Conservation (phyloP, 352 stramenopile genomes). For the Pythium angustatum region DNA sequence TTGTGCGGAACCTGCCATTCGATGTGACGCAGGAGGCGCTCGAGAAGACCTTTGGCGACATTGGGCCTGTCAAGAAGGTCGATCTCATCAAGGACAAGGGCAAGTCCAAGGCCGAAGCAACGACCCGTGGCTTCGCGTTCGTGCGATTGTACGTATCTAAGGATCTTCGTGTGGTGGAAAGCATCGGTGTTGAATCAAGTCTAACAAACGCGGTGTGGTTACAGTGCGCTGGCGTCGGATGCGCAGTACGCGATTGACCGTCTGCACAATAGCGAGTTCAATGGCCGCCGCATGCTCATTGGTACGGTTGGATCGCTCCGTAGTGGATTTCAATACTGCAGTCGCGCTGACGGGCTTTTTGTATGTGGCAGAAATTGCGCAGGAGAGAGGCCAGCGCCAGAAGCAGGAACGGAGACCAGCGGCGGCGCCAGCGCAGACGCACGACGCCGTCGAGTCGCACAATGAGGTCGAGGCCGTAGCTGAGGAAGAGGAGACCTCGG, state of each 20-base stretch:
- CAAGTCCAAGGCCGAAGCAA: slow-evolving; percentile 76
- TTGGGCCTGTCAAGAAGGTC: slow-evolving; percentile 84
- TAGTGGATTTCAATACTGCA: too few relatives aligned
- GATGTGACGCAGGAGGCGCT: slow-evolving; percentile 84
- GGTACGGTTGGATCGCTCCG: slow-evolving; percentile 40
- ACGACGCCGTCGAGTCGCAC: slow-evolving; percentile 22
- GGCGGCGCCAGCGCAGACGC: slow-evolving; percentile 2
- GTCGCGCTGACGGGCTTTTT: not conserved
- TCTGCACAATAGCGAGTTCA: slow-evolving; percentile 73
- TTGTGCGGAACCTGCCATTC: slow-evolving; percentile 87
- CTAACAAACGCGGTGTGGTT: slow-evolving; percentile 5
- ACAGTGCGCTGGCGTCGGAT: slow-evolving; percentile 72
- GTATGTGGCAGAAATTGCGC: slow-evolving; percentile 52
- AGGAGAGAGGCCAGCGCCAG: slow-evolving; percentile 53
- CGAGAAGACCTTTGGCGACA: slow-evolving; percentile 79
- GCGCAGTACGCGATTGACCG: slow-evolving; percentile 71
- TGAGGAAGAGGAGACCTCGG: slow-evolving; percentile 19
- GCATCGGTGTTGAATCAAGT: not conserved
- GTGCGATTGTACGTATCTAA: slow-evolving; percentile 74
- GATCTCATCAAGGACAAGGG: slow-evolving; percentile 90
- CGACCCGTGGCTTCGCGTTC: slow-evolving; percentile 85
- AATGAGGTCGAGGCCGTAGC: slow-evolving; percentile 13
- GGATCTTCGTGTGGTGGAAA: not conserved
- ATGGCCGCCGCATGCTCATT: slow-evolving; percentile 79
- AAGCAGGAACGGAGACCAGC: slow-evolving; percentile 22